phyloP scores from a whole-genome alignment of 129 eudicot species.

The Ambrosia artemisiifolia region DNA sequence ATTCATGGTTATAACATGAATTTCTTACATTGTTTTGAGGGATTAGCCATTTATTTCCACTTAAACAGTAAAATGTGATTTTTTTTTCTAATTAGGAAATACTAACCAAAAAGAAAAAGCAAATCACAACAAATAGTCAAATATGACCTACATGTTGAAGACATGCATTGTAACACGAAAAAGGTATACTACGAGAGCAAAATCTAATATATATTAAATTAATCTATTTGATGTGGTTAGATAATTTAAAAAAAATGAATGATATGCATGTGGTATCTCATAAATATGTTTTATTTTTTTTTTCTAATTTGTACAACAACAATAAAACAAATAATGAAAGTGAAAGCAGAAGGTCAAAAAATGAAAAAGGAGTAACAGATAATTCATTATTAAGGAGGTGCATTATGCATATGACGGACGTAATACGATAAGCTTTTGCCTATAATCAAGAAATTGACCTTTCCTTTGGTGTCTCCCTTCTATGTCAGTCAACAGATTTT shows the following conservation, averaged over 20 bases:
- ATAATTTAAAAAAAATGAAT: not conserved
- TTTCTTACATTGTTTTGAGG: no score
- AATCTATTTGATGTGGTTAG: not conserved
- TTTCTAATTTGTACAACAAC: not conserved
- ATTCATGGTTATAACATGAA: no score
- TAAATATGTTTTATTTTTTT: not conserved
- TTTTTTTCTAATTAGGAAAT: no score
- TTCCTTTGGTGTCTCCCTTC: conserved; percentile 23
- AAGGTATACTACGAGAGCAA: no score
- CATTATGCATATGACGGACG: conserved; percentile 16
- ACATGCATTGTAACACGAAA: no score
- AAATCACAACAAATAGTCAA: no score
- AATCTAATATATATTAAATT: no score
- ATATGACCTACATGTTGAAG: no score
- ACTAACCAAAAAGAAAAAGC: no score
- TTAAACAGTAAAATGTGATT: no score
- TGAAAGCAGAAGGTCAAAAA: conserved; percentile 32
- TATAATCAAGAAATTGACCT: conserved; percentile 28
- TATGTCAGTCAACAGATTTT: conserved; percentile 20
- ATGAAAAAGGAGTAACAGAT: conserved; percentile 20
- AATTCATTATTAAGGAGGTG: conserved; percentile 18
- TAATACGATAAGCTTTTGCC: conserved; percentile 22
- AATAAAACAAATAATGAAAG: conserved; percentile 7
- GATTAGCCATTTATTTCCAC: no score
- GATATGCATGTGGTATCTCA: not conserved